phyloP scores from a whole-genome alignment of 352 stramenopile species.

The Blastocystis sp. region DNA sequence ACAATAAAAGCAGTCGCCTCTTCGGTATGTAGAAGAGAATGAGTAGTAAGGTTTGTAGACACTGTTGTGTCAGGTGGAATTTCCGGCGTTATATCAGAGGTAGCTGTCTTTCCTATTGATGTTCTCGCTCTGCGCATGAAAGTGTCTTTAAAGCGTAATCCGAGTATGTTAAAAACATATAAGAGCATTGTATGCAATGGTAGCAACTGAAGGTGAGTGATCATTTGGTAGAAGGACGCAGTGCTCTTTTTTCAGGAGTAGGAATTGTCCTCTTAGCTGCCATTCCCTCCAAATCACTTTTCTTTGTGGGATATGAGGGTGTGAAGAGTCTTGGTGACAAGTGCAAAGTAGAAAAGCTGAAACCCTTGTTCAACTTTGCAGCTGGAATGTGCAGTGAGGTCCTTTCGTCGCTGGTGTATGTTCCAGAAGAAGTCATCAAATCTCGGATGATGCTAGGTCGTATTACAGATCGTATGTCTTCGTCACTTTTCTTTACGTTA shows the following conservation, averaged over 20 bases:
- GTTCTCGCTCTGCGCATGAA: conserved; percentile 35
- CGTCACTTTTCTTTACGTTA: background rate
- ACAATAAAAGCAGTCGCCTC: background rate
- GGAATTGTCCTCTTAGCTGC: conserved; percentile 33
- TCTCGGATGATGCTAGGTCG: conserved; percentile 24
- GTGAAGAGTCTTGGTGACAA: background rate
- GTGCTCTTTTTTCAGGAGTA: conserved; percentile 23
- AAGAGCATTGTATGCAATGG: conserved; percentile 6
- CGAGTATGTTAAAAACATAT: background rate
- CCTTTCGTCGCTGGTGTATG: conserved; percentile 38
- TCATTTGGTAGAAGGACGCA: background rate
- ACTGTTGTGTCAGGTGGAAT: conserved; percentile 1
- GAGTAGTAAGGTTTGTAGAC: background rate
- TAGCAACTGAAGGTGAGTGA: background rate
- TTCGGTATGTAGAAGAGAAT: background rate
- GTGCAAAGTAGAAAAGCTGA: background rate
- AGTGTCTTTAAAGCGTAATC: conserved; percentile 4
- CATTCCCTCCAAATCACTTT: conserved; percentile 25
- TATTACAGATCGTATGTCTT: conserved; percentile 1
- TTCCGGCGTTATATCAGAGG: conserved; percentile 21
- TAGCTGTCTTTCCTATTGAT: conserved; percentile 27
- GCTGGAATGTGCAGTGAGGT: conserved; percentile 41
- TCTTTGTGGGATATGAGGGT: conserved; percentile 31
- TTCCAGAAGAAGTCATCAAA: conserved; percentile 37
- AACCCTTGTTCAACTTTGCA: conserved; percentile 3